Base-by-base conservation (phyloP, 148 eudicot genomes). In the Salicornia ramosissima region DNA sequence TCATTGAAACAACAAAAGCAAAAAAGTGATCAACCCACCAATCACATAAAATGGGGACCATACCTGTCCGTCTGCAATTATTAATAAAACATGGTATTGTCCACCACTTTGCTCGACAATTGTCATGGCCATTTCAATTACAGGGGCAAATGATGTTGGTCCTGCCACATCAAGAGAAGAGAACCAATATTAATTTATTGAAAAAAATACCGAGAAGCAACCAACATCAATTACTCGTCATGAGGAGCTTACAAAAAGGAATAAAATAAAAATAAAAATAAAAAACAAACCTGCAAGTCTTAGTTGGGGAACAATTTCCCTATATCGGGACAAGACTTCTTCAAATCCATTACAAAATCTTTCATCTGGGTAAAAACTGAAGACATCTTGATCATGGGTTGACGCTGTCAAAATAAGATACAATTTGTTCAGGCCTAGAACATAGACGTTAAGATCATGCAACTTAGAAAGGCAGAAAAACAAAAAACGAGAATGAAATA, bases 1-100 rank as follows among this genome's bases (percentile, higher is more conserved):
- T 42, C 8, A 18, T 28, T 14, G 34, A 5, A 58, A 43, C 12
- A 34, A 7, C 36, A 69, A 40, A 69, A 53, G 19, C 50, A 26
- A n/a, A n/a, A n/a, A n/a, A n/a, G 6, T 29, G 7, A 61, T 21
- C 52, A 60, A 52, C 42, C 19, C 19, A 29, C 33, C 42, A 8
- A 6, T 43, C 24, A 63, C 12, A 24, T 39, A 52, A 21, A 10
- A 42, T 21, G 51, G 36, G n/a, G 45, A n/a, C n/a, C 65, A 19
- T 83, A 90, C 98, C 96, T 93, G 99, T 19, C 99, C 99, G 82
- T 94, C 99, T 36, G 99, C 99, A 79, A 94, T 91, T 26, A 94
- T 86, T 28, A 94, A 49, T 42, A 94, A 68, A 67, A 94, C 99
- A 80, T 94, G 99, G 74, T 94, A 94, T 71, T 94, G 99, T 29